These are phyloP conservation scores for Hygrocybe coccinea DNA, from an alignment of 768 basidiomycete genomes.

Conservation along the genomic window DNA sequence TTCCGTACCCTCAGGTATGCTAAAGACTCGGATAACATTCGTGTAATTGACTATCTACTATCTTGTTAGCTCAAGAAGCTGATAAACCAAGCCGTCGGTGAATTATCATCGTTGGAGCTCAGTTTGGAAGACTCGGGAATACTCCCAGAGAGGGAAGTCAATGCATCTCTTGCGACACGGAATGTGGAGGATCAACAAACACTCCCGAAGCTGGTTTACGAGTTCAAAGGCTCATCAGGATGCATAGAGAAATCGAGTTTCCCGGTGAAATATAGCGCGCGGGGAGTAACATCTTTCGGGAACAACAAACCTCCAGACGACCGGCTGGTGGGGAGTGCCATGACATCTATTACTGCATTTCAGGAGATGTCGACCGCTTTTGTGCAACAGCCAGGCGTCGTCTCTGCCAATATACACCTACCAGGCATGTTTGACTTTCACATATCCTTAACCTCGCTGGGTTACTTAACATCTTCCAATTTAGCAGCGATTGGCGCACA, in stretches of 20 bases:
- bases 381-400: not conserved
- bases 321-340: not conserved
- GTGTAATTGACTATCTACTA: not conserved
- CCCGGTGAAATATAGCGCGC: not conserved
- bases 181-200: constrained; percentile 1
- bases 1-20: constrained; percentile 76
- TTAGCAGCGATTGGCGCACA: constrained; percentile 12
- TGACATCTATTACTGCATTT: not conserved
- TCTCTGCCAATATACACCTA: not conserved
- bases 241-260: not conserved
- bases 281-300: not conserved
- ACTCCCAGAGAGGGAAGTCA: constrained; percentile 17
- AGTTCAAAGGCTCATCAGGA: not conserved
- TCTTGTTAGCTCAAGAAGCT: constrained; percentile 75
- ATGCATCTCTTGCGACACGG: not conserved
- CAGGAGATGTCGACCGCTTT: not conserved
- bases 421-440: not conserved
- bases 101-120: constrained; percentile 69
- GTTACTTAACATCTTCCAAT: not conserved
- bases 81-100: constrained; percentile 75
- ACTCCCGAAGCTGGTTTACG: constrained; percentile 8
- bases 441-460: constrained; percentile 5
- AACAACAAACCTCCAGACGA: not conserved
- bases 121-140: constrained; percentile 43
- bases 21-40: not conserved